phyloP scores from a whole-genome alignment of 208 protist species.

The Phytomonas francai region DNA sequence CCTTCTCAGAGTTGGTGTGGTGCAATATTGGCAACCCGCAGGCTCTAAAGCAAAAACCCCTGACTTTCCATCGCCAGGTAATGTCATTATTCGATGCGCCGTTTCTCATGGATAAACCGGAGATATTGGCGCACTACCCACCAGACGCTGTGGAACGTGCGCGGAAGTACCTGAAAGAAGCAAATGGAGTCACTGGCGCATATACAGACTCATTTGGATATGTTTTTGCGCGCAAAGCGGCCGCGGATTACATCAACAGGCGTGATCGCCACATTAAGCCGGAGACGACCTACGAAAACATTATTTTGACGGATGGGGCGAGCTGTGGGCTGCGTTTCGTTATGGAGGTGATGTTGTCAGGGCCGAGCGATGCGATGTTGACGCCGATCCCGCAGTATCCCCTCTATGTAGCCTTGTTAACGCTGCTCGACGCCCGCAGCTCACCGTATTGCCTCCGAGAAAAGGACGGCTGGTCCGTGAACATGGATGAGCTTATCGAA shows the following conservation, averaged over 20 bases:
- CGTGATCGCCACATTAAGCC: constrained; percentile 81
- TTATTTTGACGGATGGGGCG: constrained; percentile 97
- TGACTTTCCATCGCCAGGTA: constrained; percentile 96
- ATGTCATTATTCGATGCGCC: constrained; percentile 73
- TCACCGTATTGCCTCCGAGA: constrained; percentile 96
- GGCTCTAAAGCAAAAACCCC: constrained; percentile 91
- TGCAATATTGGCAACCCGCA: constrained; percentile 99
- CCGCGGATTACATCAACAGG: constrained; percentile 92
- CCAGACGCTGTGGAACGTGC: constrained; percentile 90
- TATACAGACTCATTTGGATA: constrained; percentile 95
- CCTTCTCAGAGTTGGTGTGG: constrained; percentile 88
- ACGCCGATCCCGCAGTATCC: constrained; percentile 99
- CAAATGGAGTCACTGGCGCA: constrained; percentile 82
- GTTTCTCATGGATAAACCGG: constrained; percentile 52
- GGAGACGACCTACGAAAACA: constrained; percentile 25
- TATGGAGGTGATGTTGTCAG: constrained; percentile 77
- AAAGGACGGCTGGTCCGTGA: constrained; percentile 83
- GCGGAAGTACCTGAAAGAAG: constrained; percentile 43
- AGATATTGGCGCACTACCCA: constrained; percentile 52
- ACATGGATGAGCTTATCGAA: constrained; percentile 50
- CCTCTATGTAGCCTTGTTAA: constrained; percentile 97
- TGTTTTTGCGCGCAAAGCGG: constrained; percentile 70
- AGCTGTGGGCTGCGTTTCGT: constrained; percentile 84
- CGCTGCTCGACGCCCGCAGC: constrained; percentile 84
- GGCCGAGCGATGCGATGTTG: constrained; percentile 78